Percentiles rank a stretch among this genome's conserved stretches.
Conservation (phyloP, 2,329 filamentous ascomycete species). For the Diaporthe vaccinii region DNA sequence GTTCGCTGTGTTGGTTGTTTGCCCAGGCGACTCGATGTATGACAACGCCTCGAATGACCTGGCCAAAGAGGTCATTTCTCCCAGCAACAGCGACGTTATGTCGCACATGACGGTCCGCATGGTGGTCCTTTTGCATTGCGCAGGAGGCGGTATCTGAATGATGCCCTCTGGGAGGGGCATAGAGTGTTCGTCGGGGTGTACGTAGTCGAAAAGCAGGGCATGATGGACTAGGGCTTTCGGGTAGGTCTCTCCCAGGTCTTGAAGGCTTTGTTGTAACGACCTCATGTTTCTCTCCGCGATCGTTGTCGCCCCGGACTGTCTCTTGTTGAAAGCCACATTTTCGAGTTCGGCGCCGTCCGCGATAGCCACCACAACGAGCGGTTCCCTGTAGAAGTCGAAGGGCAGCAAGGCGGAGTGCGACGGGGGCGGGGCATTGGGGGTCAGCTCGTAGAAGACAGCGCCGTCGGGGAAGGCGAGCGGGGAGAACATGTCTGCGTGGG, state of each 20-base stretch:
- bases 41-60: slow-evolving; percentile 80
- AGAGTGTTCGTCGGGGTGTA: slow-evolving; percentile 59
- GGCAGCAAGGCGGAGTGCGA: slow-evolving; percentile 86
- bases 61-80: slow-evolving; percentile 81
- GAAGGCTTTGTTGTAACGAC: slow-evolving; percentile 75
- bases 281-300: slow-evolving; percentile 70
- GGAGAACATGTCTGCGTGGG: slow-evolving; percentile 85
- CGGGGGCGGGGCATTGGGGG: slow-evolving; percentile 82
- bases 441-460: slow-evolving; percentile 88
- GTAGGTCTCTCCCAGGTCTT: slow-evolving; percentile 79
- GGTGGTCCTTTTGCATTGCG: slow-evolving; percentile 80
- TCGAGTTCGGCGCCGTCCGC: slow-evolving; percentile 83
- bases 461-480: slow-evolving; percentile 89
- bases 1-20: slow-evolving; percentile 59
- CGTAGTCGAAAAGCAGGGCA: slow-evolving; percentile 84
- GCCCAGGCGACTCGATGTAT: slow-evolving; percentile 82
- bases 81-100: slow-evolving; percentile 79
- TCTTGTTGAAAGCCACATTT: slow-evolving; percentile 65
- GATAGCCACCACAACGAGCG: slow-evolving; percentile 85
- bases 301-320: slow-evolving; percentile 66
- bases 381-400: slow-evolving; percentile 91
- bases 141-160: slow-evolving; percentile 76
- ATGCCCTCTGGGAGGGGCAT: slow-evolving; percentile 76
- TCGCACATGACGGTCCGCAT: slow-evolving; percentile 86
- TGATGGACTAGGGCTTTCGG: slow-evolving; percentile 83